Evolutionary conservation across 2,329 filamentous ascomycete species (phyloP).

Genomic region (Fonsecaea monophora): DNA sequence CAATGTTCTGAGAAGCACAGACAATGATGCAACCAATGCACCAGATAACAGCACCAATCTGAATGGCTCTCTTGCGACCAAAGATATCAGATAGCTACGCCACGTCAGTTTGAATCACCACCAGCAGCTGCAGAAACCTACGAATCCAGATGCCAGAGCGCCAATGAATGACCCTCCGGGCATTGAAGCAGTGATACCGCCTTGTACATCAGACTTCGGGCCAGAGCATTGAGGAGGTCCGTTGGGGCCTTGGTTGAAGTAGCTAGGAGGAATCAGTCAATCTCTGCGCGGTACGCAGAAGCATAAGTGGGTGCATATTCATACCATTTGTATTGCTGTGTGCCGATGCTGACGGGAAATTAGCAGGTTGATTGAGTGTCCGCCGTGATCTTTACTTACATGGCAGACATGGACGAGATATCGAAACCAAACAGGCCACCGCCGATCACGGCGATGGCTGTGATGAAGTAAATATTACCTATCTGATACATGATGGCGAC

Average conservation of each 20-base stretch:
- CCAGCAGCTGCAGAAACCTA: constrained; percentile 62
- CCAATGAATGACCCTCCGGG: constrained; percentile 73
- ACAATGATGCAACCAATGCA: constrained; percentile 40
- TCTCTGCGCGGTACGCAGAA: background rate
- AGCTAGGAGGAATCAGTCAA: constrained; percentile 52
- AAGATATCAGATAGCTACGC: constrained; percentile 62
- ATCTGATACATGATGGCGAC: constrained; percentile 44
- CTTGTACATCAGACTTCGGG: constrained; percentile 40
- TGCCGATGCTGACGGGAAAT: constrained; percentile 68
- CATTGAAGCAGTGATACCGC: constrained; percentile 73
- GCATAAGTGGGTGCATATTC: constrained; percentile 61
- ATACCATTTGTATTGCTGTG: constrained; percentile 70
- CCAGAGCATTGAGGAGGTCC: constrained; percentile 62
- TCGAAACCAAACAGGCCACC: constrained; percentile 66
- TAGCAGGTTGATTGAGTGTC: constrained; percentile 53
- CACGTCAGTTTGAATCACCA: constrained; percentile 42
- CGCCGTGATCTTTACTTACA: constrained; percentile 50
- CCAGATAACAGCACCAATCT: constrained; percentile 61
- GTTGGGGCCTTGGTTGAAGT: constrained; percentile 51
- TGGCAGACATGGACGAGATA: constrained; percentile 59
- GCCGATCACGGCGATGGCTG: constrained; percentile 64
- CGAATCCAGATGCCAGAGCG: constrained; percentile 63
- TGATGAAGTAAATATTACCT: constrained; percentile 65
- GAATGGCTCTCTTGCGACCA: constrained; percentile 61
- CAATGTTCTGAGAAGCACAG: constrained; percentile 63